phyloP scores from a whole-genome alignment of 768 basidiomycete genomes.

The Galerina marginata region DNA sequence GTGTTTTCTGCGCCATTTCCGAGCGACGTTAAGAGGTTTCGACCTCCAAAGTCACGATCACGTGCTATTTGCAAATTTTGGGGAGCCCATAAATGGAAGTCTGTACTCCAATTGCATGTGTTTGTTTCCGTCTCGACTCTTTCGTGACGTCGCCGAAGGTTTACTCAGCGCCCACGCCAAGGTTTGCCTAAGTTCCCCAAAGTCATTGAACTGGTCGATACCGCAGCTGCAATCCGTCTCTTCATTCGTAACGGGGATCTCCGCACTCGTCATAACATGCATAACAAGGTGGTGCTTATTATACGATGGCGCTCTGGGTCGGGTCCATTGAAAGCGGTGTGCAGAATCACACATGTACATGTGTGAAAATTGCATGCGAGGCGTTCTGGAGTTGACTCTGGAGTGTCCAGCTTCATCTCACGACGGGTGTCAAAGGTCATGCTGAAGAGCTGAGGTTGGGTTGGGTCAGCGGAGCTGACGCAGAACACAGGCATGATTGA shows the following conservation, averaged over 20 bases:
- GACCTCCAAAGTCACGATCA: constrained; percentile 5
- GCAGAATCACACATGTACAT: too few relatives aligned
- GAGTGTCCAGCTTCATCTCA: not conserved
- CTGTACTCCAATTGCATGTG: constrained; percentile 3
- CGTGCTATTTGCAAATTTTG: constrained; percentile 12
- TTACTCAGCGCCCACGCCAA: constrained; percentile 4
- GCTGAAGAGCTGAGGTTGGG: not conserved
- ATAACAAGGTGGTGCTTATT: too few relatives aligned
- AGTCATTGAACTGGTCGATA: too few relatives aligned
- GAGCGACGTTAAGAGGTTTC: not conserved
- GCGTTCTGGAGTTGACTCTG: too few relatives aligned
- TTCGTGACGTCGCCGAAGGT: not conserved
- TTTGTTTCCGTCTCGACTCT: constrained; percentile 4
- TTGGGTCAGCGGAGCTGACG: not conserved
- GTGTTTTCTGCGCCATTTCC: not conserved
- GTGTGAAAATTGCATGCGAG: too few relatives aligned
- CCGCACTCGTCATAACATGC: too few relatives aligned
- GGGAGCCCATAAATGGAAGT: constrained; percentile 18
- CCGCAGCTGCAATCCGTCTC: too few relatives aligned
- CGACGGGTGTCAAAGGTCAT: not conserved
- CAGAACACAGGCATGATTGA: not conserved
- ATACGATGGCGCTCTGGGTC: too few relatives aligned
- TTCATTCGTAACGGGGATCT: too few relatives aligned
- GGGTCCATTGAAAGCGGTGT: too few relatives aligned
- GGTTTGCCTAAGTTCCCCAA: not conserved